phyloP scores from a whole-genome alignment of 805 yeast genomes.

The Brettanomyces naardenensis region DNA sequence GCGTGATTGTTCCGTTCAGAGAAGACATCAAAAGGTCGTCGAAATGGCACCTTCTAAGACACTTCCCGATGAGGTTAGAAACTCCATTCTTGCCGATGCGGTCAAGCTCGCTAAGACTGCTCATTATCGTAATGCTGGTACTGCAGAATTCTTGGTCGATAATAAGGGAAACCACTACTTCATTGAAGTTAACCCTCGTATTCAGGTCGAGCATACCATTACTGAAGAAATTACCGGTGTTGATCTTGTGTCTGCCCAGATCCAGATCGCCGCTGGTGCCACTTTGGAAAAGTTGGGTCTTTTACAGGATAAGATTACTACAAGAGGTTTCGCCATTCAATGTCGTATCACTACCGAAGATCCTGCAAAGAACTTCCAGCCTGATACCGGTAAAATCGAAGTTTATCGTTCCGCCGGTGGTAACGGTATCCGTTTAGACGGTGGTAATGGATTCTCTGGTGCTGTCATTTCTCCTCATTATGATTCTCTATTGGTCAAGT shows the following conservation, averaged over 20 bases:
- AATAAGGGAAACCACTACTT: slow-evolving; percentile 91
- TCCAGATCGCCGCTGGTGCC: slow-evolving; percentile 98
- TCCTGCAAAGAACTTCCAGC: slow-evolving; percentile 93
- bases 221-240: slow-evolving; percentile 99
- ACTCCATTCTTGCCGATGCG: slow-evolving; percentile 90
- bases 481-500: slow-evolving; percentile 96
- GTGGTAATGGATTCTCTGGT: slow-evolving; percentile 98
- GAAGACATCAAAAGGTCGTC: slow-evolving; percentile 98
- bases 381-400: slow-evolving; percentile 97
- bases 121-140: slow-evolving; percentile 94
- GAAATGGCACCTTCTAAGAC: slow-evolving; percentile 98
- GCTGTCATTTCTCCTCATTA: slow-evolving; percentile 94
- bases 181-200: slow-evolving; percentile 97
- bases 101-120: slow-evolving; percentile 85
- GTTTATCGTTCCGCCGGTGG: slow-evolving; percentile 99
- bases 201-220: slow-evolving; percentile 97
- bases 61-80: slow-evolving; percentile 73
- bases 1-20: slow-evolving; percentile 98
- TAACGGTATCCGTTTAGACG: slow-evolving; percentile 97
- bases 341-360: slow-evolving; percentile 99
- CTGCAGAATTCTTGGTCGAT: slow-evolving; percentile 96
- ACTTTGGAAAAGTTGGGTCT: slow-evolving; percentile 84
- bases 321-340: slow-evolving; percentile 97
- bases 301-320: slow-evolving; percentile 88
- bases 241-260: slow-evolving; percentile 96